Base-by-base conservation (phyloP, 1,139 yeast genomes). In the Entelexis sorbosivorans region DNA sequence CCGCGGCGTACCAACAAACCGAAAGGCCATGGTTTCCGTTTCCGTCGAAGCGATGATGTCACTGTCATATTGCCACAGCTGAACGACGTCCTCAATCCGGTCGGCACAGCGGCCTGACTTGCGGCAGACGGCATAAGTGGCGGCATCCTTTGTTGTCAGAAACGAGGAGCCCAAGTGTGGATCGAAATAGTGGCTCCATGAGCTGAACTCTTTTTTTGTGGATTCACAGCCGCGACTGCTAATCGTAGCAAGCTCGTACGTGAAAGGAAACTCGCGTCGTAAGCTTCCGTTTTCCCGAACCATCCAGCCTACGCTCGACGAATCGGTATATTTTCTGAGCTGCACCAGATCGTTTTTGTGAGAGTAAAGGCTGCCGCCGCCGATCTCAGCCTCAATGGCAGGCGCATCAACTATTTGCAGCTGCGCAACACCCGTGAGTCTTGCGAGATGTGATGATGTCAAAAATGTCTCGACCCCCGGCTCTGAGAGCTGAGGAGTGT, bases 111-210 rank as follows among this genome's bases (percentile, higher is more conserved):
- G 19, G 14, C 45, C 45, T 6, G 45, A 42, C 14, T 19, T 42
- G 20, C 45, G 45, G 29, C 45, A 42, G 3, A 32, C 45, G 0
- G 45, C 45, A 8, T 42, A 42, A 11, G 35, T 32, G 6, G 45
- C 26, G 10, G 24, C 28, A 16, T 31, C 29, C 36, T 42, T 42
- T 13, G 29, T 32, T 7, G 45, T 42, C 14, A 42, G 8, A 20
- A 42, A 42, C 7, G 45, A 42, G 16, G 45, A 42, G 8, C 45
- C 45, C 5, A 32, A 13, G 14, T 13, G 5, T 14, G 26, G 16
- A 6, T 31, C 36, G 13, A 42, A 42, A n/a, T 9, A 22, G 14
- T 42, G 45, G 29, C 45, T 31, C 45, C 45, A 42, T 2, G 45
- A 42, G 45, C 45, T 42, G 20, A 42, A 22, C 29, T 42, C 45